These are phyloP conservation scores for Trichoderma gamsii DNA, from an alignment of 495 filamentous ascomycete species.

Conservation along the genomic window DNA sequence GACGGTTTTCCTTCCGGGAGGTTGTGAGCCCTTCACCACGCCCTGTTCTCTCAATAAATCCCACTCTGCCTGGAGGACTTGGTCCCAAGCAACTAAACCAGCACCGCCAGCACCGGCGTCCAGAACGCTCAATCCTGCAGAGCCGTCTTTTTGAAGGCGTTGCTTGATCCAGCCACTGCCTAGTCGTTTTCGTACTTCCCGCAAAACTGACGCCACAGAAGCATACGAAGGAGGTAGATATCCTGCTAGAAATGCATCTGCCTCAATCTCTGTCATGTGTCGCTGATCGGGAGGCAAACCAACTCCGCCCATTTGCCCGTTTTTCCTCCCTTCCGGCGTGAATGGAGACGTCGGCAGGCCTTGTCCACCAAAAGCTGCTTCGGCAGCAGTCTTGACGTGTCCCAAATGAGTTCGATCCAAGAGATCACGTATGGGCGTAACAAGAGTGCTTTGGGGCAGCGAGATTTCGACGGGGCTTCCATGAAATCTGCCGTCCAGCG, in stretches of 20 bases:
- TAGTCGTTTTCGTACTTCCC: conserved; percentile 79
- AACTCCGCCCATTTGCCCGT: conserved; percentile 60
- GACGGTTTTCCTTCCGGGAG: conserved; percentile 45
- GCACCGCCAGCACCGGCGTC: conserved; percentile 85
- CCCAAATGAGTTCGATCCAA: conserved; percentile 60
- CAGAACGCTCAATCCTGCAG: conserved; percentile 63
- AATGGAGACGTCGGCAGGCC: conserved; percentile 63
- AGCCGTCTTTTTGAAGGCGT: conserved; percentile 59
- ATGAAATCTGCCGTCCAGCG: conserved; percentile 12
- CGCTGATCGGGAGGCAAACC: conserved; percentile 62
- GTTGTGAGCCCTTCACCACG: conserved; percentile 27
- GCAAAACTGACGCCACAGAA: conserved; percentile 61
- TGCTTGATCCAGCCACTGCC: conserved; percentile 71
- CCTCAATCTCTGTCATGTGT: conserved; percentile 77
- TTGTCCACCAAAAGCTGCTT: conserved; percentile 64
- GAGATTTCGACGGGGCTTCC: conserved; percentile 12
- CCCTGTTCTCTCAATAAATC: conserved; percentile 53
- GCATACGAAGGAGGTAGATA: conserved; percentile 80
- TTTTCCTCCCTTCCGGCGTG: conserved; percentile 30
- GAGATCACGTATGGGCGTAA: conserved; percentile 59
- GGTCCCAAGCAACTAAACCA: conserved; percentile 77
- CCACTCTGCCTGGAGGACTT: conserved; percentile 75
- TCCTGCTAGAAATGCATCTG: conserved; percentile 72
- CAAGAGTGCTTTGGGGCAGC: conserved; percentile 50
- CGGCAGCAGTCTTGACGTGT: conserved; percentile 65